Evolutionary conservation across 2,329 filamentous ascomycete species (phyloP).

Genomic region (Apiospora malaysiana): DNA sequence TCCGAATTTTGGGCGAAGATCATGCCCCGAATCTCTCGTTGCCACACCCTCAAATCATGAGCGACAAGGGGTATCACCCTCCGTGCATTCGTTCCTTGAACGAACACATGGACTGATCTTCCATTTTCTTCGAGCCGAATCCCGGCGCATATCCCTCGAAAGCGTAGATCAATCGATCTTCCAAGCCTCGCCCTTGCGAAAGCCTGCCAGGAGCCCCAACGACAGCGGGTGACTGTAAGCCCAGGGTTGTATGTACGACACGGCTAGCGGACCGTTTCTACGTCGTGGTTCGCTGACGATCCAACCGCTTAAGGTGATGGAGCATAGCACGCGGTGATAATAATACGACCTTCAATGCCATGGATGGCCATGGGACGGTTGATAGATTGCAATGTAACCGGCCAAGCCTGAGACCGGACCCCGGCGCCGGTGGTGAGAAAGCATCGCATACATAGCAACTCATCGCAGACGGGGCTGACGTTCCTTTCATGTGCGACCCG

Average conservation of each 20-base stretch:
- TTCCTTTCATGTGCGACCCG: neutral
- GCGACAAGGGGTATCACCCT: neutral
- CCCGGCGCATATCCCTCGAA: neutral
- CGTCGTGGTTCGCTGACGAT: neutral
- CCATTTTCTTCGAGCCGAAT: neutral
- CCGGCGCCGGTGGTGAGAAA: neutral
- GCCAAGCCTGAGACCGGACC: neutral
- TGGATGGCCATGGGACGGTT: conserved; percentile 14
- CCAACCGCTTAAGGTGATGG: neutral
- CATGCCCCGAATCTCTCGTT: neutral
- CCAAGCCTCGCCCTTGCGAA: neutral
- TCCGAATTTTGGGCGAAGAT: neutral
- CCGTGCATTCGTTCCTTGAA: neutral
- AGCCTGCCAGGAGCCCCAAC: too few relatives aligned
- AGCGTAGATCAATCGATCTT: neutral
- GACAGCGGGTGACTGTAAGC: neutral
- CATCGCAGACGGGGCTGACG: neutral
- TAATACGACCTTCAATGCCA: conserved; percentile 2
- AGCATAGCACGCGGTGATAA: neutral
- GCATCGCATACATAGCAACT: too few relatives aligned
- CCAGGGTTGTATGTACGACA: neutral
- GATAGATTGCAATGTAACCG: neutral
- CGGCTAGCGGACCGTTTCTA: conserved; percentile 1
- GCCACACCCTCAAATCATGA: neutral
- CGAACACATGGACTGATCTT: neutral